A percentile compares a stretch with the other conserved stretches of the same genome.
Conservation (phyloP, 352 stramenopile genomes). For the Phytophthora boehmeriae region DNA sequence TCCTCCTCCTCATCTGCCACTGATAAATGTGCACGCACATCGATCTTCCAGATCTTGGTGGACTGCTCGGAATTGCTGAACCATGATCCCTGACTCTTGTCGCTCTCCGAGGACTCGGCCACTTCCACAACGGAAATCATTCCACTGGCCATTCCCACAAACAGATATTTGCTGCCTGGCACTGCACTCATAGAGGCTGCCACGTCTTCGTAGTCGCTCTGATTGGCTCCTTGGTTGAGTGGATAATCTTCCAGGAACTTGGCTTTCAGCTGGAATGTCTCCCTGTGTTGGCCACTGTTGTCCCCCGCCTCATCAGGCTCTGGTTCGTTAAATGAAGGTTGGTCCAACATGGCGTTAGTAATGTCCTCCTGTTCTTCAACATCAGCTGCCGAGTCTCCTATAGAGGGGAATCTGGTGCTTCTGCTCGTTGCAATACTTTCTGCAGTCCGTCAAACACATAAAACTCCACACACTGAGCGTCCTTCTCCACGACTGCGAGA, state of each 20-base stretch:
- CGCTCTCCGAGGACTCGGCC: constrained; percentile 1
- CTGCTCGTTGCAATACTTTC: constrained; percentile 22
- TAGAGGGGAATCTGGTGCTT: constrained; percentile 8
- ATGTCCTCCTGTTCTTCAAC: too few species aligned
- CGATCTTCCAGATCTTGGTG: constrained; percentile 80
- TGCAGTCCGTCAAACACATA: constrained; percentile 68
- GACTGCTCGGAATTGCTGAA: constrained; percentile 29
- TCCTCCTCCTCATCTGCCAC: constrained; percentile 16
- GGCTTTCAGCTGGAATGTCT: constrained; percentile 25
- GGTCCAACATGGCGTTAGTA: constrained; percentile 27
- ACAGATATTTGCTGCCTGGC: constrained; percentile 59
- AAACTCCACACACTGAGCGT: constrained; percentile 65
- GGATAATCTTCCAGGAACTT: constrained; percentile 60
- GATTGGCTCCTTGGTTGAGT: constrained; percentile 59
- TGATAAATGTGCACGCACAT: constrained; percentile 63
- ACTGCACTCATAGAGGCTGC: constrained; percentile 54
- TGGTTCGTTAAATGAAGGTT: constrained; percentile 20
- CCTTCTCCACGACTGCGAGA: constrained; percentile 72
- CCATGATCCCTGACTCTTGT: constrained; percentile 33
- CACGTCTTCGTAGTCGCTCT: constrained; percentile 54
- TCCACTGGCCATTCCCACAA: constrained; percentile 77
- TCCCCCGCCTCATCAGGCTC: background rate
- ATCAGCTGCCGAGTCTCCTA: background rate
- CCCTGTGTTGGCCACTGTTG: constrained; percentile 8
- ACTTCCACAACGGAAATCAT: constrained; percentile 75